These are phyloP conservation scores for Nothopassalora personata DNA, from an alignment of 2,329 filamentous ascomycete genomes.

Conservation along the genomic window DNA sequence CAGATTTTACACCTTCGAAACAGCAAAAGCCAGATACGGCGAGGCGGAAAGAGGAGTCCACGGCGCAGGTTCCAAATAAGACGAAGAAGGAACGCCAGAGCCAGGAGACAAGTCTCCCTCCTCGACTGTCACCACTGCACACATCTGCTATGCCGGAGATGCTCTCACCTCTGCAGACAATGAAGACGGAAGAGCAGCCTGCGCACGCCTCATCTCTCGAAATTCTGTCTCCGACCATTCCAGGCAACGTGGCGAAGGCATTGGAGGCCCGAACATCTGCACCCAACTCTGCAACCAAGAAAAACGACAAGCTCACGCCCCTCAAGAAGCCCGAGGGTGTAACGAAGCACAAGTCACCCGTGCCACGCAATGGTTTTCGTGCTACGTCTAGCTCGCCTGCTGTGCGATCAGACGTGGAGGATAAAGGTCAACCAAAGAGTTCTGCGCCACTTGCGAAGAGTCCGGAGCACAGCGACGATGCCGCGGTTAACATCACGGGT, in stretches of 20 bases:
- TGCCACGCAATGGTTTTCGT: conserved; percentile 27
- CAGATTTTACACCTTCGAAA: conserved; percentile 2
- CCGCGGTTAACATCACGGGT: conserved; percentile 12
- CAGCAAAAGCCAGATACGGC: not conserved
- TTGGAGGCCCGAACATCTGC: conserved; percentile 37
- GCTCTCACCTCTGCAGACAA: conserved; percentile 16
- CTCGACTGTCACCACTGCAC: conserved; percentile 17
- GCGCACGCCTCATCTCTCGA: not conserved
- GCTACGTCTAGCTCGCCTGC: conserved; percentile 27
- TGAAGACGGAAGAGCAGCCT: not conserved
- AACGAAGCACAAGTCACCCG: conserved; percentile 26
- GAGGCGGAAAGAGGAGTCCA: not conserved
- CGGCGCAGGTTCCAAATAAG: not conserved
- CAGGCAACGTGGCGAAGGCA: conserved; percentile 51
- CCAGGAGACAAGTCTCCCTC: conserved; percentile 12
- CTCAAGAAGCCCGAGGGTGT: conserved; percentile 15
- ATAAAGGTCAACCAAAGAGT: conserved; percentile 9
- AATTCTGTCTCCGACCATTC: conserved; percentile 52
- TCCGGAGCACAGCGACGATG: conserved; percentile 20
- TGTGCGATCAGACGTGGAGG: conserved; percentile 21
- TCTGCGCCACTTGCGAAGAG: conserved; percentile 10
- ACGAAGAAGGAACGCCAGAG: conserved; percentile 2
- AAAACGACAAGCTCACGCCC: conserved; percentile 20
- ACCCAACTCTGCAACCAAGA: conserved; percentile 13
- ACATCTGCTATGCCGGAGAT: conserved; percentile 18